A percentile compares a stretch with the other conserved stretches of the same genome.
Conservation (phyloP, 352 stramenopile genomes). For the Aphanomyces invadans region DNA sequence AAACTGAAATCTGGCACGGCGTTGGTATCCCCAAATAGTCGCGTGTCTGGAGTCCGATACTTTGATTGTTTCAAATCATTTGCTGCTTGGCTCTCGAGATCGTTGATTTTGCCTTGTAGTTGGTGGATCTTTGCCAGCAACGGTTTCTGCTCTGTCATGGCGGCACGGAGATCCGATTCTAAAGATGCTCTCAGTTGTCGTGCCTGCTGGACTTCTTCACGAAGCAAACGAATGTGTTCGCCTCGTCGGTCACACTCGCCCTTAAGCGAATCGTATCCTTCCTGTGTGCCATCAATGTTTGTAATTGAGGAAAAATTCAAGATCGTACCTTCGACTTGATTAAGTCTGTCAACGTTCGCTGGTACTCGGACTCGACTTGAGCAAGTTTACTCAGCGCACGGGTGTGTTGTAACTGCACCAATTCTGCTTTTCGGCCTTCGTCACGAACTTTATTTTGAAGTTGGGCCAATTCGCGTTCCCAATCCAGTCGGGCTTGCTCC, state of each 20-base stretch:
- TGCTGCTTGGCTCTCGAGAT: background rate
- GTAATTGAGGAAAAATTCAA: too few relatives aligned
- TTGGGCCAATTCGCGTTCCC: constrained; percentile 9
- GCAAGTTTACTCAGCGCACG: background rate
- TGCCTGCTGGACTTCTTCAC: constrained; percentile 14
- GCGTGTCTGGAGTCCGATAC: background rate
- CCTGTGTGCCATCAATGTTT: too few relatives aligned
- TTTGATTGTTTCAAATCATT: constrained; percentile 7
- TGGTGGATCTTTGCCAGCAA: background rate
- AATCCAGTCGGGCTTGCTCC: background rate
- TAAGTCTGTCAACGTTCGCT: background rate
- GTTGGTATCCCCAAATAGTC: background rate
- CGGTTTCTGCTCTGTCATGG: constrained; percentile 5
- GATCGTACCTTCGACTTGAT: background rate
- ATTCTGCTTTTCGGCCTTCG: background rate
- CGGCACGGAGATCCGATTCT: background rate
- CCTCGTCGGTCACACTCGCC: background rate
- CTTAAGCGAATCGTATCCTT: background rate
- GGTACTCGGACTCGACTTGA: constrained; percentile 13
- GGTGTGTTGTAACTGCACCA: background rate
- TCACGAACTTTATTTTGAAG: background rate
- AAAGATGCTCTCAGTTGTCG: background rate
- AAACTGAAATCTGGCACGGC: background rate
- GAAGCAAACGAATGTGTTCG: constrained; percentile 15
- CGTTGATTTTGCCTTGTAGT: background rate